Conservation (phyloP, 1,284 basidiomycete genomes). For the Phylloporus sp. region DNA sequence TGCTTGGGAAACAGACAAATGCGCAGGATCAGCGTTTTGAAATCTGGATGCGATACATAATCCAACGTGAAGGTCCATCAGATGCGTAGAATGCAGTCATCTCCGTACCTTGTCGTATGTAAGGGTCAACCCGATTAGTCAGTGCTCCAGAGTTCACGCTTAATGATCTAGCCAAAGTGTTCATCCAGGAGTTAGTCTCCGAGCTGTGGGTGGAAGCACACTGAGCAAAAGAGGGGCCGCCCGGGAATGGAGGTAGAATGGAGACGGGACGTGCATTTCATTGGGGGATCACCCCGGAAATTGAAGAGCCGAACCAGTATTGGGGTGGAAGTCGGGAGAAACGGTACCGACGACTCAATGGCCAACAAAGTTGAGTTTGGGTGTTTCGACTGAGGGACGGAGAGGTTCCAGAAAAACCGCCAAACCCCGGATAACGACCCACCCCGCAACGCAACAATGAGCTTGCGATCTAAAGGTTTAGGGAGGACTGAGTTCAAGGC, state of each 20-base stretch:
- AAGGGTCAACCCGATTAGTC: conserved; percentile 11
- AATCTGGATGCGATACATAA: conserved; percentile 8
- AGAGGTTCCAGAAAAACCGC: neutral
- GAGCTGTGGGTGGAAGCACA: neutral
- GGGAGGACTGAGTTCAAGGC: conserved; percentile 4
- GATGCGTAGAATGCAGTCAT: conserved; percentile 15
- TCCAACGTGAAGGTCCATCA: conserved; percentile 23
- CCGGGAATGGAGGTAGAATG: conserved; percentile 20
- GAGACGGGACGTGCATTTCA: neutral
- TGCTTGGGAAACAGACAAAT: neutral
- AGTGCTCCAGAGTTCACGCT: conserved; percentile 6
- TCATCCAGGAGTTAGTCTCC: neutral
- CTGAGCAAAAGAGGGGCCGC: neutral
- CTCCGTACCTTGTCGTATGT: conserved; percentile 22
- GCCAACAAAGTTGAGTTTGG: neutral
- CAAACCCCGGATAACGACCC: neutral
- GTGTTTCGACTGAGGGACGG: neutral
- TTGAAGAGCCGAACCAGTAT: conserved; percentile 3
- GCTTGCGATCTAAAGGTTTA: conserved; percentile 13
- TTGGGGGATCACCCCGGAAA: neutral
- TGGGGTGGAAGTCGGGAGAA: neutral
- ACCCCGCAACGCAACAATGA: neutral
- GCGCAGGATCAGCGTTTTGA: neutral
- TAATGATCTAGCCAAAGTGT: neutral
- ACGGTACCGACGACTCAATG: conserved; percentile 3